Conservation (phyloP, 495 filamentous ascomycete genomes). For the Lasiosphaeris hirsuta region DNA sequence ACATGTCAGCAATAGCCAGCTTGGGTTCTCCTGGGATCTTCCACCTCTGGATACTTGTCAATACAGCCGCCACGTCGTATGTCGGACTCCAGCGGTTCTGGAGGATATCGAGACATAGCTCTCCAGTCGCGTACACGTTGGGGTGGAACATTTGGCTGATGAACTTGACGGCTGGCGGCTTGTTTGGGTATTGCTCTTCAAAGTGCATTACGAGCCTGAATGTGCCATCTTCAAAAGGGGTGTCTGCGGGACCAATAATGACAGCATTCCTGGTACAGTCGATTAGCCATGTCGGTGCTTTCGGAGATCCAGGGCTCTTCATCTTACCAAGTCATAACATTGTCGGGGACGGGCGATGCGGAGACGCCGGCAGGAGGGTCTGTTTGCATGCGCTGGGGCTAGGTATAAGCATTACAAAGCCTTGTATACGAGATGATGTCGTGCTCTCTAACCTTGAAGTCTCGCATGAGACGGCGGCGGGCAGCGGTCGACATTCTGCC, state of each 20-base stretch:
- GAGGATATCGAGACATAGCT: constrained; percentile 94
- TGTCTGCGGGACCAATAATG: constrained; percentile 96
- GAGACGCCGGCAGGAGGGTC: constrained; percentile 97
- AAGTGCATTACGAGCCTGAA: constrained; percentile 99
- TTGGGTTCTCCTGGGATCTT: neutral
- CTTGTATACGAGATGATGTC: constrained; percentile 5
- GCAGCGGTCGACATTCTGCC: constrained; percentile 84
- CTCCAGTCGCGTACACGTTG: constrained; percentile 95
- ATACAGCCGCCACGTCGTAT: constrained; percentile 94
- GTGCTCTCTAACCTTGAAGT: constrained; percentile 81
- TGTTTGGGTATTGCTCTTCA: constrained; percentile 97
- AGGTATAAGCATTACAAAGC: constrained; percentile 18
- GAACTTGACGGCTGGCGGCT: constrained; percentile 95
- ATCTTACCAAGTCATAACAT: constrained; percentile 96
- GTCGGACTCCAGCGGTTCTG: constrained; percentile 99
- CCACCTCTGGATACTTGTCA: constrained; percentile 97
- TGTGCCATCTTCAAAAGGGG: constrained; percentile 97
- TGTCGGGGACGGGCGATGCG: constrained; percentile 93
- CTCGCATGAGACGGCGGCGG: constrained; percentile 91
- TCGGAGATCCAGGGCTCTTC: neutral
- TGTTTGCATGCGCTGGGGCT: constrained; percentile 90
- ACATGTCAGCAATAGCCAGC: constrained; percentile 16
- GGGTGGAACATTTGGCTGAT: constrained; percentile 99
- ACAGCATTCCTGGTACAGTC: constrained; percentile 79
- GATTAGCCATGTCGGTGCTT: constrained; percentile 1